Conservation (phyloP, 192 early-diverging fungal species). For the Spizellomyces sp. region DNA sequence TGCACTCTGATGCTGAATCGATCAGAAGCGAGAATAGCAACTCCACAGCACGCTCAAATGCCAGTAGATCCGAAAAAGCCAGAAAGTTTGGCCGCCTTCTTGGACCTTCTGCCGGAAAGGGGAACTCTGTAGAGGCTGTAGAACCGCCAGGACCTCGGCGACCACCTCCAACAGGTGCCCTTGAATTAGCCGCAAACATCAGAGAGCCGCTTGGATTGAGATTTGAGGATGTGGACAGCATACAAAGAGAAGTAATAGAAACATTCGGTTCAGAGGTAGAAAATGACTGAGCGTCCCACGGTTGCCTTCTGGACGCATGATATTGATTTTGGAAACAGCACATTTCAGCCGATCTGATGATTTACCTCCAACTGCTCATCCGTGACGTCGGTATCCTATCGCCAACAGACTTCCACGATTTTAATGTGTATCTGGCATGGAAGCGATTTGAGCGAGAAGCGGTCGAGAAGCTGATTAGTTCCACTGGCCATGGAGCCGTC, state of each 20-base stretch:
- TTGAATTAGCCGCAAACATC: no score
- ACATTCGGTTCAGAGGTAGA: no score
- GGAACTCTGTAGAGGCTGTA: no score
- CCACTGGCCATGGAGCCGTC: not conserved
- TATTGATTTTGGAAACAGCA: not conserved
- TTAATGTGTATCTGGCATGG: conserved; percentile 1
- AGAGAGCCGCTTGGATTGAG: no score
- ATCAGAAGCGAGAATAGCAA: not conserved
- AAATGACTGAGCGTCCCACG: no score
- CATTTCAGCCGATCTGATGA: conserved; percentile 8
- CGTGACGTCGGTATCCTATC: not conserved
- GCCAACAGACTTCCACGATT: conserved; percentile 8
- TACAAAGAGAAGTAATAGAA: no score
- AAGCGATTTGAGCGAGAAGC: conserved; percentile 6
- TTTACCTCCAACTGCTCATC: conserved; percentile 16
- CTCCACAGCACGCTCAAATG: not conserved
- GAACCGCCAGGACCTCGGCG: no score
- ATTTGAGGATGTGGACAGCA: no score
- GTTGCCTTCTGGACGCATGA: no score
- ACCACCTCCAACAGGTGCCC: no score
- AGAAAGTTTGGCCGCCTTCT: no score
- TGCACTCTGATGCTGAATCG: conserved; percentile 7
- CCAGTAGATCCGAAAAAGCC: not conserved
- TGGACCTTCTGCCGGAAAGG: no score
- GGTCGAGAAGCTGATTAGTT: conserved; percentile 10